Conservation (phyloP, 306 rosid species). For the Cicer bijugum region DNA sequence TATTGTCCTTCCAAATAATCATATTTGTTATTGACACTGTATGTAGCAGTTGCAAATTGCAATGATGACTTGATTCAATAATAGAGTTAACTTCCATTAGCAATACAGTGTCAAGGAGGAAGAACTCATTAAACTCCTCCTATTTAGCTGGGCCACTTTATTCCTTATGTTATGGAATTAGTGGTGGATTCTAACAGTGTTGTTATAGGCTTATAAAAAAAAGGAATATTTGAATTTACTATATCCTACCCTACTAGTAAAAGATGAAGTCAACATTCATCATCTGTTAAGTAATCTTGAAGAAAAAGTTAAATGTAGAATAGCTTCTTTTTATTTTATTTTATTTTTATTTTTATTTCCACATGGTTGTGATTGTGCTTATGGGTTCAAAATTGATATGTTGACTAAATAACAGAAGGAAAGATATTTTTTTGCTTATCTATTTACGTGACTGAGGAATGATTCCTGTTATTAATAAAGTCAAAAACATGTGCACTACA, state of each 20-base stretch:
- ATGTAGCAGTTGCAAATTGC: constrained; percentile 24
- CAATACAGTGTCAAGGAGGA: not conserved
- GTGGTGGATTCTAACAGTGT: too few relatives aligned
- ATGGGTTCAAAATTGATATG: not conserved
- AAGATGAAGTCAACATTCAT: not conserved
- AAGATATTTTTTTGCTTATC: not conserved
- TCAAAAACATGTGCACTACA: not conserved
- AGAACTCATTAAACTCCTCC: too few relatives aligned
- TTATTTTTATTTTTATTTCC: not conserved
- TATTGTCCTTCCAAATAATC: not conserved
- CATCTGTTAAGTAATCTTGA: not conserved
- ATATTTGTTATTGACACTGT: not conserved
- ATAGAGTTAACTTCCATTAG: constrained; percentile 12
- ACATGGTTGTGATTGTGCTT: not conserved
- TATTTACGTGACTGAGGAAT: constrained; percentile 2
- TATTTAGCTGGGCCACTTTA: too few relatives aligned
- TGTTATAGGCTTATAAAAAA: too few relatives aligned
- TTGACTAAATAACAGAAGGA: not conserved
- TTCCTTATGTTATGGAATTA: too few relatives aligned
- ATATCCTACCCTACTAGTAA: not conserved
- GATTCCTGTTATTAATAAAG: constrained; percentile 4
- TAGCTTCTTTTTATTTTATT: not conserved
- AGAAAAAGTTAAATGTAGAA: not conserved
- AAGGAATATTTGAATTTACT: not conserved
- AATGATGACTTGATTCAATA: constrained; percentile 3